Evolutionary conservation across 2,329 filamentous ascomycete genomes (phyloP).

Genomic region (Neofusicoccum kwambonambiense): DNA sequence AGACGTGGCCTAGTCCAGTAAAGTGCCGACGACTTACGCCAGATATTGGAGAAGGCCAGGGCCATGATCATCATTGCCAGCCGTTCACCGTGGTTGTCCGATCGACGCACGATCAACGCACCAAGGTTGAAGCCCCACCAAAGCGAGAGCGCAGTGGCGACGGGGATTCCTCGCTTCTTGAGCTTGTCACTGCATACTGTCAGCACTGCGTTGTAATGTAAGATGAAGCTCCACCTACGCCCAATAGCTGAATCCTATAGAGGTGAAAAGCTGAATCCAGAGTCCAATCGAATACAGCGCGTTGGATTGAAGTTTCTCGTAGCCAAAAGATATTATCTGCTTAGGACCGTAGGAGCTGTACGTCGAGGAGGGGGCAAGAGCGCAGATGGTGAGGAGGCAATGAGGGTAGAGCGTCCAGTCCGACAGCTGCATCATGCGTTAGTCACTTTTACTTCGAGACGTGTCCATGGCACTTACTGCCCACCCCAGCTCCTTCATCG

Average conservation of each 20-base stretch:
- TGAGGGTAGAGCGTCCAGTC: slow-evolving; percentile 35
- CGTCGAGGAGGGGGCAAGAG: slow-evolving; percentile 31
- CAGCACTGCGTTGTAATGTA: background rate
- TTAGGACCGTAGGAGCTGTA: slow-evolving; percentile 34
- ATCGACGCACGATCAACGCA: background rate
- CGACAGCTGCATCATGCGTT: background rate
- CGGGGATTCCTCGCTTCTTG: slow-evolving; percentile 13
- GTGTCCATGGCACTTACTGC: slow-evolving; percentile 15
- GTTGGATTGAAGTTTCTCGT: slow-evolving; percentile 29
- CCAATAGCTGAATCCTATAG: slow-evolving; percentile 19
- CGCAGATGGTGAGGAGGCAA: slow-evolving; percentile 32
- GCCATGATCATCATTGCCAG: slow-evolving; percentile 18
- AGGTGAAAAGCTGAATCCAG: slow-evolving; percentile 27
- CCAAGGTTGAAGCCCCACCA: slow-evolving; percentile 19
- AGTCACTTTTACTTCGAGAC: background rate
- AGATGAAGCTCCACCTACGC: background rate
- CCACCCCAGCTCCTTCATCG: slow-evolving; percentile 31
- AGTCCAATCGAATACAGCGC: slow-evolving; percentile 33
- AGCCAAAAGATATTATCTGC: slow-evolving; percentile 29
- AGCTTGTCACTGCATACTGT: slow-evolving; percentile 4
- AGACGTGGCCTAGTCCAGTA: background rate
- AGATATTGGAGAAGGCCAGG: slow-evolving; percentile 14
- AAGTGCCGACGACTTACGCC: background rate
- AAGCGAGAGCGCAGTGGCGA: slow-evolving; percentile 9
- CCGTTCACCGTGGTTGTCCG: background rate